Base-by-base conservation (phyloP, 257 asterid species). In the Agastache rugosa region DNA sequence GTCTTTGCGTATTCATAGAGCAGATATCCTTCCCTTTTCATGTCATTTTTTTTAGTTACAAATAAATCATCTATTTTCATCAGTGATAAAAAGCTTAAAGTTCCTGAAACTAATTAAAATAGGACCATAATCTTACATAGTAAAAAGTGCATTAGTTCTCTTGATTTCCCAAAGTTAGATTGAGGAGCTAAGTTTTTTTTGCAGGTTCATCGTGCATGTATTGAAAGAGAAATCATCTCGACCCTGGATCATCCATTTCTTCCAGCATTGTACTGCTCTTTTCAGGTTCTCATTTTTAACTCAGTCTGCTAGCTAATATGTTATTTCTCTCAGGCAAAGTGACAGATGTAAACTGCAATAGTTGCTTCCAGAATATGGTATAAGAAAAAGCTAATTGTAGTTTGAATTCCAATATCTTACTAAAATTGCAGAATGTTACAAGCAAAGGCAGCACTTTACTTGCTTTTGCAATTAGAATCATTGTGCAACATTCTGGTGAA, bases 131-230 rank as follows among this genome's bases (percentile, higher is more conserved):
- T n/a, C 9, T 4, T 31, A 59, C 59, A 8, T 6, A 62, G 35
- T 63, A 17, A 34, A 42, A 41, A 53, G 44, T 35, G 31, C 39
- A 15, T 58, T 39, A 54, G 22, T 60, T 65, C 29, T 75, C 62
- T 67, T 6, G n/a, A 27, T 54, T 71, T 42, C 63, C 44, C 23
- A 14, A 67, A 73, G 16, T 59, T 68, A 5, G 51, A 17, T 20
- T 54, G 69, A 73, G 17, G 27, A 67, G 20, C 58, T 68, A 68
- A 22, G 71, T 75, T 63, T 37, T 78, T 9, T 27, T 34, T 78
- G 74, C 93, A 95, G 99, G 99, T 95, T 80, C 99, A 95, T 75
- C 89, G 99, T 73, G 97, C 98, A 73, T 92, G 98, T 81, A 72
- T 89, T 63, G 99, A 95, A 81, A 89, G 97, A 77, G 99, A 95